phyloP scores from a whole-genome alignment of 805 yeast species.

The Wickerhamomyces chaumierensis region DNA sequence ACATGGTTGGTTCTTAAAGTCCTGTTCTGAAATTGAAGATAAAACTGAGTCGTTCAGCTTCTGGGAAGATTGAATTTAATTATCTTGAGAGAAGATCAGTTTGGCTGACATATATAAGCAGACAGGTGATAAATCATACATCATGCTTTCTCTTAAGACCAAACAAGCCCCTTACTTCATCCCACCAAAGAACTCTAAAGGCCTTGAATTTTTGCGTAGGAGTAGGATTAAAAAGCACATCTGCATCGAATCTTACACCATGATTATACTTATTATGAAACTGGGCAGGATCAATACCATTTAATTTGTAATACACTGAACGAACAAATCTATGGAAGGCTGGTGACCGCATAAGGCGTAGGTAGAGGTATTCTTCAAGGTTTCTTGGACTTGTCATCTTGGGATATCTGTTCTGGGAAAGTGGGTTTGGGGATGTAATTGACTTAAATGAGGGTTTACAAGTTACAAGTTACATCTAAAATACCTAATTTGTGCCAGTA shows the following conservation, averaged over 20 bases:
- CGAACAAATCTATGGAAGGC: constrained; percentile 55
- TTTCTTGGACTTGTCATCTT: constrained; percentile 17
- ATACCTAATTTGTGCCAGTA: too few species aligned
- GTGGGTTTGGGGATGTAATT: too few species aligned
- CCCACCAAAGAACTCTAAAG: constrained; percentile 42
- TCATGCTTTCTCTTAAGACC: constrained; percentile 28
- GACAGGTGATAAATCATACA: constrained; percentile 1
- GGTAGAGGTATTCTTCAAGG: constrained; percentile 36
- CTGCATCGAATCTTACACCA: constrained; percentile 12
- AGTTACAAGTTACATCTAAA: too few species aligned
- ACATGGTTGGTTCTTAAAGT: too few species aligned
- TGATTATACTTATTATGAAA: constrained; percentile 12
- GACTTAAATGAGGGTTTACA: too few species aligned
- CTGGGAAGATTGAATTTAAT: too few species aligned
- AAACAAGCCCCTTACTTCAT: constrained; percentile 46
- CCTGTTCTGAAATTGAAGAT: too few species aligned
- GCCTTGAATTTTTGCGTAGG: constrained; percentile 47
- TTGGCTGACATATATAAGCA: too few species aligned
- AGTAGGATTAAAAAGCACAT: constrained; percentile 31
- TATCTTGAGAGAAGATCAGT: too few species aligned
- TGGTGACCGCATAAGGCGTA: constrained; percentile 38
- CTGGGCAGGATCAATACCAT: constrained; percentile 33
- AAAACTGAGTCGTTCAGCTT: too few species aligned
- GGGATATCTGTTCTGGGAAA: too few species aligned
- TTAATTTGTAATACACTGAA: constrained; percentile 49